Evolutionary conservation across 148 eudicot genomes (phyloP).

Genomic region (Cornus controversa): DNA sequence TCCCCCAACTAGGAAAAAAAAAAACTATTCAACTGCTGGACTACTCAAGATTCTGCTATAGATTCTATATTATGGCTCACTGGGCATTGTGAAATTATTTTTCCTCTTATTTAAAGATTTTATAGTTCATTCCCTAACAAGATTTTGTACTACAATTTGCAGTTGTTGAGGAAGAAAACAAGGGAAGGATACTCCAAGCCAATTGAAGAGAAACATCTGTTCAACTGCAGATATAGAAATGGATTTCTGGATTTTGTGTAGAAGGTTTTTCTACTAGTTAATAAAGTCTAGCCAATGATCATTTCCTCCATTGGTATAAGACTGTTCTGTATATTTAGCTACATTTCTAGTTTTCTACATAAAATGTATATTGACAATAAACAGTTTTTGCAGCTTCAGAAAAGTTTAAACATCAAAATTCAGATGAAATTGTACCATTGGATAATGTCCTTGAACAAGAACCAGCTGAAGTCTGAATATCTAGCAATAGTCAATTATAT

Average conservation of each 20-base stretch:
- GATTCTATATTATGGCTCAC: background rate
- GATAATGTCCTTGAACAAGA: too few relatives aligned
- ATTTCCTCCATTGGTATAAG: background rate
- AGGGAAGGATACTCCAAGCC: constrained; percentile 62
- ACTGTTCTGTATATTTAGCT: background rate
- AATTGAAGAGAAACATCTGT: constrained; percentile 34
- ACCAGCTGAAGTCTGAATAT: too few relatives aligned
- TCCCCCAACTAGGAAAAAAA: too few relatives aligned
- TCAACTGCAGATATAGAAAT: background rate
- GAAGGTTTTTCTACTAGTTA: background rate
- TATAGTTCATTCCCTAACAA: background rate
- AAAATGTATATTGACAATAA: too few relatives aligned
- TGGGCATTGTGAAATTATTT: background rate
- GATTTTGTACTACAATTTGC: background rate
- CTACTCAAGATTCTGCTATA: background rate
- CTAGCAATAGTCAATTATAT: too few relatives aligned
- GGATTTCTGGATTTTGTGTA: background rate
- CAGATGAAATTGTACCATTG: too few relatives aligned
- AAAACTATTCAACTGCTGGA: too few relatives aligned
- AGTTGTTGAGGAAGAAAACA: constrained; percentile 14
- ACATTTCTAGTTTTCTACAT: too few relatives aligned
- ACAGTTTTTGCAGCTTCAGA: background rate
- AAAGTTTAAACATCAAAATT: background rate
- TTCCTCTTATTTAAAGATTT: background rate
- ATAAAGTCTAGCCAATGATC: background rate